Conservation (phyloP, 2,329 filamentous ascomycete species). For the Colletotrichum lindemuthianum region DNA sequence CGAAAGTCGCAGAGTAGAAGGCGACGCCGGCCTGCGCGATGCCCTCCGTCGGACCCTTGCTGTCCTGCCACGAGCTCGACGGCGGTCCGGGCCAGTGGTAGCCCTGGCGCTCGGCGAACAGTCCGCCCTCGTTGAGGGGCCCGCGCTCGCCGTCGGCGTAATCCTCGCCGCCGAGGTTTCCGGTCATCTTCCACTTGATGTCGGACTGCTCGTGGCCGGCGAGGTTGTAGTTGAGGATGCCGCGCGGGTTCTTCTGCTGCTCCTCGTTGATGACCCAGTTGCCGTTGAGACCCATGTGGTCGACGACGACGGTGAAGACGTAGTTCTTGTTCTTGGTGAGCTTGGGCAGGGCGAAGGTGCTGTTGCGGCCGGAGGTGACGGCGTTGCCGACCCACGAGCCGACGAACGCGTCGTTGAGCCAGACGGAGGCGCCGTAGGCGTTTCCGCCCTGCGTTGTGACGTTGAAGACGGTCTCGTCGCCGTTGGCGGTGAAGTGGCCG, state of each 20-base stretch:
- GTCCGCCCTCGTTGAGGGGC: slow-evolving; percentile 69
- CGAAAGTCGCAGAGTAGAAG: slow-evolving; percentile 64
- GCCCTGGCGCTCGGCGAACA: slow-evolving; percentile 66
- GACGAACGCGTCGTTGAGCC: slow-evolving; percentile 68
- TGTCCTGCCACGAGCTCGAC: slow-evolving; percentile 51
- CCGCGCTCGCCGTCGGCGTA: slow-evolving; percentile 66
- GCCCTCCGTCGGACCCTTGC: slow-evolving; percentile 47
- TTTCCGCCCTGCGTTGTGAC: slow-evolving; percentile 70
- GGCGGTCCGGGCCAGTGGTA: slow-evolving; percentile 64
- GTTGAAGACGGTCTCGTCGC: slow-evolving; percentile 64
- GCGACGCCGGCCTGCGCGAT: slow-evolving; percentile 60
- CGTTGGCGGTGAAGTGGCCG: slow-evolving; percentile 70
- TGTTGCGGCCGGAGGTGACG: slow-evolving; percentile 56
- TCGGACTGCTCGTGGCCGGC: slow-evolving; percentile 55
- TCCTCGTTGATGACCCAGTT: slow-evolving; percentile 66
- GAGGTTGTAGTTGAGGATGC: slow-evolving; percentile 66
- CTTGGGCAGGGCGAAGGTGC: slow-evolving; percentile 63
- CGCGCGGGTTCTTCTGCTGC: slow-evolving; percentile 66
- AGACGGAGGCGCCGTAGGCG: slow-evolving; percentile 72
- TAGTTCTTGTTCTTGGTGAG: slow-evolving; percentile 62
- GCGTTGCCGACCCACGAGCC: slow-evolving; percentile 69
- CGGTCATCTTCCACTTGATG: slow-evolving; percentile 69
- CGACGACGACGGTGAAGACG: slow-evolving; percentile 72
- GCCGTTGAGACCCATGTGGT: slow-evolving; percentile 75
- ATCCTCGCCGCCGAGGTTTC: slow-evolving; percentile 68